These are phyloP conservation scores for Diutina mesorugosa DNA, from an alignment of 1,139 yeast species.

Conservation along the genomic window DNA sequence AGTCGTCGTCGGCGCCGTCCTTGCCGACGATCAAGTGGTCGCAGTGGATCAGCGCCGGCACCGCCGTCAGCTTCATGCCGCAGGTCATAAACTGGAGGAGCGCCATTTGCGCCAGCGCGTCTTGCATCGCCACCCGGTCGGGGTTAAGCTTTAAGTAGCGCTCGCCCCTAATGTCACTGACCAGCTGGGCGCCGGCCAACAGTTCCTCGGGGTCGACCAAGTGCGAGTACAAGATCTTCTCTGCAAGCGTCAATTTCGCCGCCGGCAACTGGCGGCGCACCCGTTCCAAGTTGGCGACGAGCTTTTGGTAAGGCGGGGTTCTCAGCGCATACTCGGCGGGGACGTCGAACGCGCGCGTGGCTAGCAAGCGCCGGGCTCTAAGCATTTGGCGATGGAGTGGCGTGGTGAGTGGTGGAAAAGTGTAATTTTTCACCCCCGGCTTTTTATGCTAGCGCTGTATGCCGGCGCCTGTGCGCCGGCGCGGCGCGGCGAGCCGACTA, in stretches of 20 bases:
- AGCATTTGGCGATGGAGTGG: neutral
- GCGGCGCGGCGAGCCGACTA: neutral
- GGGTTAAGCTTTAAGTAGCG: slow-evolving; percentile 84
- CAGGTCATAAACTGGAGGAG: slow-evolving; percentile 93
- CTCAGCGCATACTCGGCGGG: slow-evolving; percentile 54
- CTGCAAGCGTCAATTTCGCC: slow-evolving; percentile 82
- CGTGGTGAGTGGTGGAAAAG: neutral
- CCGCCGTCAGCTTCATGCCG: slow-evolving; percentile 74
- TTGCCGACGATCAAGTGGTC: slow-evolving; percentile 95
- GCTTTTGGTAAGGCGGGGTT: slow-evolving; percentile 78
- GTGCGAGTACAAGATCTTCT: slow-evolving; percentile 87
- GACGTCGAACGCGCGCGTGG: slow-evolving; percentile 16
- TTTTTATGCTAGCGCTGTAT: neutral
- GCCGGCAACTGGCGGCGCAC: slow-evolving; percentile 55
- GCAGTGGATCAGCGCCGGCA: slow-evolving; percentile 93
- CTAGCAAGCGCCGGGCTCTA: neutral
- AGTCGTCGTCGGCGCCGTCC: slow-evolving; percentile 76
- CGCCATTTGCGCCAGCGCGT: slow-evolving; percentile 98
- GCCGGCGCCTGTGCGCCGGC: neutral
- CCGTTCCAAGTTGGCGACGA: slow-evolving; percentile 45
- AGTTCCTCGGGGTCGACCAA: slow-evolving; percentile 76
- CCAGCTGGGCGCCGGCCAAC: slow-evolving; percentile 28
- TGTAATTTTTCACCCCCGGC: neutral
- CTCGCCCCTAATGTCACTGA: slow-evolving; percentile 60
- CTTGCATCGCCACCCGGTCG: slow-evolving; percentile 99